phyloP scores from a whole-genome alignment of 75 land plant species.

The Pinus taeda region DNA sequence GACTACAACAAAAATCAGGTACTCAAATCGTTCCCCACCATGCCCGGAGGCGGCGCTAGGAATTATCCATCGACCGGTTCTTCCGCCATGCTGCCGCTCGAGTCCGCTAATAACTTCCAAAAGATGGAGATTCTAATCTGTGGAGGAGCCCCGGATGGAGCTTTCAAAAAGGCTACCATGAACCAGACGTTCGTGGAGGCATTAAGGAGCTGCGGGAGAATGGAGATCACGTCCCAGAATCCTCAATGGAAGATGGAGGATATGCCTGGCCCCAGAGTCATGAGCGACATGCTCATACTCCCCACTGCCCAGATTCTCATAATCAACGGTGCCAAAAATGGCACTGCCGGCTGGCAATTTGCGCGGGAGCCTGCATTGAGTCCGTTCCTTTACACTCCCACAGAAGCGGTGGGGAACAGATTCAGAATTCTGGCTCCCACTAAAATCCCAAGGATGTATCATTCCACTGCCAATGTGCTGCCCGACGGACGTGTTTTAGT shows the following conservation, averaged over 20 bases:
- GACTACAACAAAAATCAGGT: constrained; percentile 28
- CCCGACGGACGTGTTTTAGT: constrained; percentile 56
- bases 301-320: constrained; percentile 70
- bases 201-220: constrained; percentile 41
- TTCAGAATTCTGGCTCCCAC: constrained; percentile 32
- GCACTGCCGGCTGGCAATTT: constrained; percentile 64
- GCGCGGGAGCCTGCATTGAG: constrained; percentile 37
- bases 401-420: background rate
- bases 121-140: constrained; percentile 43
- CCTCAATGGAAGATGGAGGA: constrained; percentile 64
- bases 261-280: constrained; percentile 66
- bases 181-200: constrained; percentile 30
- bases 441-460: constrained; percentile 56
- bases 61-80: constrained; percentile 40
- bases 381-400: constrained; percentile 50
- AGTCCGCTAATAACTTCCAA: background rate
- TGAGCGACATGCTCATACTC: constrained; percentile 78
- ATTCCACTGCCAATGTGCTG: constrained; percentile 51
- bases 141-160: constrained; percentile 59
- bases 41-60: constrained; percentile 31
- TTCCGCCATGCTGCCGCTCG: constrained; percentile 34
- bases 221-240: constrained; percentile 42
- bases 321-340: constrained; percentile 59
- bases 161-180: constrained; percentile 14
- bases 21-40: constrained; percentile 22